Percentiles rank a stretch among this genome's conserved stretches.
These are phyloP conservation scores for Suillus occidentalis DNA, from an alignment of 768 basidiomycete species.

Conservation along the genomic window DNA sequence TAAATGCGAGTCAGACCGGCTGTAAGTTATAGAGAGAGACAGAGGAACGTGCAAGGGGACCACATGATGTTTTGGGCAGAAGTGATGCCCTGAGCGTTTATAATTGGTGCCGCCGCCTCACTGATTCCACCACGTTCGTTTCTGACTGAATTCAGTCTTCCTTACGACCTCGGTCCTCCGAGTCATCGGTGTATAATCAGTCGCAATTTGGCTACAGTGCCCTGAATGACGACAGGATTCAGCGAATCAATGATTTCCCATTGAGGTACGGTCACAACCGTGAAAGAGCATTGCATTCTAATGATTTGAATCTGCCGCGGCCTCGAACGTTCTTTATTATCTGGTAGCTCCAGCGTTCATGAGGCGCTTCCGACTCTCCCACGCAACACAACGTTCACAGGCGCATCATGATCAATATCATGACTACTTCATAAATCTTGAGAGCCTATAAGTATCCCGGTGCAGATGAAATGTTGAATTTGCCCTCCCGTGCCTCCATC, in stretches of 20 bases:
- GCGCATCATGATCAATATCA: background rate
- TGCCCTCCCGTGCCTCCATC: background rate
- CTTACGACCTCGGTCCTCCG: too few species aligned
- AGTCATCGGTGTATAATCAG: too few species aligned
- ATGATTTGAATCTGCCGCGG: too few species aligned
- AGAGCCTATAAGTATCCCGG: conserved; percentile 2
- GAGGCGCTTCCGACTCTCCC: background rate
- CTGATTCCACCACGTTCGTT: too few species aligned
- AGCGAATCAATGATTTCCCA: background rate
- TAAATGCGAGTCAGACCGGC: background rate
- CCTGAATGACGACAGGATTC: background rate
- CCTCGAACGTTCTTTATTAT: too few species aligned
- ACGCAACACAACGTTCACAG: background rate
- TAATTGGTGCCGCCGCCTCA: background rate
- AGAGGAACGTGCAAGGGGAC: background rate
- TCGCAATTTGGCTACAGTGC: background rate
- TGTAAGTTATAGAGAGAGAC: background rate
- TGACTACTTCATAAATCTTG: background rate
- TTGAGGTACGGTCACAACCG: background rate
- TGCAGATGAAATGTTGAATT: background rate
- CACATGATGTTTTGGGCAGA: background rate
- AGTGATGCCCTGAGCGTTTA: background rate
- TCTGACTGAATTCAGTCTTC: background rate
- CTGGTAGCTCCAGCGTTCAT: too few species aligned
- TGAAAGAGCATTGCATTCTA: background rate